Base-by-base conservation (phyloP, 257 asterid genomes). In the Perilla frutescens region DNA sequence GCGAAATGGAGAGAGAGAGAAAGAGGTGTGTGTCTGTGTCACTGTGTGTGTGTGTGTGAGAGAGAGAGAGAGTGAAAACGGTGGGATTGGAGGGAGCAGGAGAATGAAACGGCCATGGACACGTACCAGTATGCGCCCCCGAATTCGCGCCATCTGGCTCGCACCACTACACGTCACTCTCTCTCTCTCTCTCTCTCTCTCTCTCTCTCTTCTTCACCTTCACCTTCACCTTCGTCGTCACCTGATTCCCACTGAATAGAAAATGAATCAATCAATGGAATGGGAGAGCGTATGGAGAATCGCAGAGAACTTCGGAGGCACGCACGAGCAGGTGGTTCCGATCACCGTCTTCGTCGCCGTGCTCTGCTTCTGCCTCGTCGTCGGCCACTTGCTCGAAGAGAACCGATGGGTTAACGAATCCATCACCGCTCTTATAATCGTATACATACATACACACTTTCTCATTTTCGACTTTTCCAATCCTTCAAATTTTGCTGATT, bases 401-500 rank as follows among this genome's bases (percentile, higher is more conserved):
- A 79, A 72, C 2, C 82, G 86, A 26, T 84, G 86, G 86, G 81
- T 81, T 60, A 84, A 84, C 64, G 89, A 84, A 81, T 79, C 86
- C 67, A 84, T 84, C 11, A 81, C 82, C 59, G 84, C 89, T 65
- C 84, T 84, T 49, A 3, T 81, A 7, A 79, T 84, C 77, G 89
- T 84, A 84, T 10, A 2, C 4, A 26, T 11, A 26, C 26, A 7
- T 59, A 1, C 51, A 2, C 54, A 0, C 11, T 47, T 50, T 60
- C 29, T 62, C 34, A 8, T 1, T 47, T 20, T 20, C 26, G 26
- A 20, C 26, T 20, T 20, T 1, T 20, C 26, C 26, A 20, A 20
- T 20, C 26, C 26, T 20, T 20, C 26, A 20, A 20, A 20, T 20
- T 20, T 20, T 55, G 56, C 53, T 4, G 3, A 7, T 73, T 49